phyloP scores from a whole-genome alignment of 1,284 basidiomycete species.

The Tremellales sp. region DNA sequence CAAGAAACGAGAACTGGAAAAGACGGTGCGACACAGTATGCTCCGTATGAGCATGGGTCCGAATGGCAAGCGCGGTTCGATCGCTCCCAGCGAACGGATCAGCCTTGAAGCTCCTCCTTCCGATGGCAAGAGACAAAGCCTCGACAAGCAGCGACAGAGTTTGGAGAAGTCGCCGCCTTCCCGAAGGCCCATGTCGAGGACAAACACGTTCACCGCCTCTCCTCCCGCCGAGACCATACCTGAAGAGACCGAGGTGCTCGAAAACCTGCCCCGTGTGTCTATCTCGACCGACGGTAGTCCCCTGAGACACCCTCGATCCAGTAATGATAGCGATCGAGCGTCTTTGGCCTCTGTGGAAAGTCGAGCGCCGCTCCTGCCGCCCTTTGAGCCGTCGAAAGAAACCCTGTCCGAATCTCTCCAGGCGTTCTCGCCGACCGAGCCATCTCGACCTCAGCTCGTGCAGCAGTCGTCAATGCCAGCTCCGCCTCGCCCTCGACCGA shows the following conservation, averaged over 20 bases:
- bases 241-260: constrained; percentile 25
- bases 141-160: constrained; percentile 1
- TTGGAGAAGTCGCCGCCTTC: neutral
- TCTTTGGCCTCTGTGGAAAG: constrained; percentile 17
- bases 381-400: constrained; percentile 71
- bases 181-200: constrained; percentile 17
- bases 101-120: constrained; percentile 5
- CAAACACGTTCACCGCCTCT: constrained; percentile 12
- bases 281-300: constrained; percentile 32
- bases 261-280: constrained; percentile 26
- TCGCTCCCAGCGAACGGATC: constrained; percentile 14
- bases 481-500: constrained; percentile 20
- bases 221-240: constrained; percentile 34
- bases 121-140: neutral
- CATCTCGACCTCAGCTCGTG: neutral
- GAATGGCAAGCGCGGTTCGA: constrained; percentile 8
- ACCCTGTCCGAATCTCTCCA: constrained; percentile 73
- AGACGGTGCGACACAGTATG: constrained; percentile 78
- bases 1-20: constrained; percentile 80
- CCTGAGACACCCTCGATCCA: constrained; percentile 7
- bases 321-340: constrained; percentile 16
- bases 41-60: constrained; percentile 49
- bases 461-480: constrained; percentile 6
- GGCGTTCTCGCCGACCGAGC: constrained; percentile 28
- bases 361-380: constrained; percentile 63